These are phyloP conservation scores for Trichoderma brevicompactum DNA, from an alignment of 2,329 filamentous ascomycete genomes.

Conservation along the genomic window DNA sequence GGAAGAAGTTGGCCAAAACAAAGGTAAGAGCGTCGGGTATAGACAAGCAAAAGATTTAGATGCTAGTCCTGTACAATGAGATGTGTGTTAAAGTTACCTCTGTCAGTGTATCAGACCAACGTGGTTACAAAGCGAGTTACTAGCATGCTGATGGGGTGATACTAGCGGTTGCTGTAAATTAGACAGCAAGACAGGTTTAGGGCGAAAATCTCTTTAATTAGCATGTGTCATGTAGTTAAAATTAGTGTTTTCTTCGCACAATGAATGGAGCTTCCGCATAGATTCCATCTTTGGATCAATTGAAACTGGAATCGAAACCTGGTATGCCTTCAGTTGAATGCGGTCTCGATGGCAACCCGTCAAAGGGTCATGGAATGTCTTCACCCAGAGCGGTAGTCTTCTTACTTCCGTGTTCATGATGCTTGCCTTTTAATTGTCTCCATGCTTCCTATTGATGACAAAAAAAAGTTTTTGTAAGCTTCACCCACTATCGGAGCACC, in stretches of 20 bases:
- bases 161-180: background rate
- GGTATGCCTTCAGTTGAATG: too few species aligned
- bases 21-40: background rate
- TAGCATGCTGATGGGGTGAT: background rate
- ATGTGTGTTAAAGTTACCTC: too few species aligned
- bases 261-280: too few species aligned
- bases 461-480: background rate
- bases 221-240: conserved; percentile 18
- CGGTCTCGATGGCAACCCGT: too few species aligned
- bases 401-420: too few species aligned
- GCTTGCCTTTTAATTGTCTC: background rate
- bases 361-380: too few species aligned
- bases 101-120: conserved; percentile 5
- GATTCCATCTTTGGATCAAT: too few species aligned
- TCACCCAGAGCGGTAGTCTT: background rate
- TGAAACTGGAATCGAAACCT: too few species aligned
- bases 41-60: too few species aligned
- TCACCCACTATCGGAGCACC: conserved; percentile 10
- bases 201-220: too few species aligned
- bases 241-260: background rate
- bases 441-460: too few species aligned
- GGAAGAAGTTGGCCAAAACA: conserved; percentile 19
- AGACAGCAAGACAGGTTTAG: background rate
- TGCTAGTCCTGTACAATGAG: too few species aligned
- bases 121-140: background rate